These are phyloP conservation scores for Nemania abortiva DNA, from an alignment of 2,329 filamentous ascomycete genomes.

Conservation along the genomic window DNA sequence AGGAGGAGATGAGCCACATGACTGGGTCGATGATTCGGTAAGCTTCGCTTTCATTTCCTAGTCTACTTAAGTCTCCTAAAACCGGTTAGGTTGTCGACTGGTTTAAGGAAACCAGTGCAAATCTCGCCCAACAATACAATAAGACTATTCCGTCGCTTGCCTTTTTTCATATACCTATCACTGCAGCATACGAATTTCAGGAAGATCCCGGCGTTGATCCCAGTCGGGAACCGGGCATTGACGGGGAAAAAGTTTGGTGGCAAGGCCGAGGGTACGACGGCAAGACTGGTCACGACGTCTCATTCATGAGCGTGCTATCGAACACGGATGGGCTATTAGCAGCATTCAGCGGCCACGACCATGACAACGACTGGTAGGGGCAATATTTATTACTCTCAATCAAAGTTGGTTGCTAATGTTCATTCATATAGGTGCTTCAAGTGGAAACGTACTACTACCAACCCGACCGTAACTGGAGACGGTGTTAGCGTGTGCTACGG, in stretches of 20 bases:
- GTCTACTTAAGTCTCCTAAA: not conserved
- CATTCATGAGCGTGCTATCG: not conserved
- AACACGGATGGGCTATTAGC: not conserved
- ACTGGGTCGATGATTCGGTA: constrained; percentile 6
- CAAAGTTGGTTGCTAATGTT: too few species aligned
- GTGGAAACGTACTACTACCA: not conserved
- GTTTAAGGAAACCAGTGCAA: not conserved
- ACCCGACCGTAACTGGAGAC: not conserved
- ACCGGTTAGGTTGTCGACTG: not conserved
- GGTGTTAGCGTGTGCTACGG: constrained; percentile 2
- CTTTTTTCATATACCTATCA: constrained; percentile 5
- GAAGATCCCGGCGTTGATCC: constrained; percentile 1
- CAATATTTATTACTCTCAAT: not conserved
- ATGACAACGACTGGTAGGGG: constrained; percentile 4
- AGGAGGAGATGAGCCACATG: constrained; percentile 7
- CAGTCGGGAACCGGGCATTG: not conserved
- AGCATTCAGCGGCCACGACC: constrained; percentile 1
- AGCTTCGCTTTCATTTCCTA: not conserved
- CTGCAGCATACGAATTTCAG: constrained; percentile 1
- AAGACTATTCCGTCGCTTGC: constrained; percentile 4
- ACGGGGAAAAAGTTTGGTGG: constrained; percentile 3
- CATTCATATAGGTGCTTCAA: too few species aligned
- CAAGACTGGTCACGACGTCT: constrained; percentile 1
- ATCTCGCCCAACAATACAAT: constrained; percentile 4
- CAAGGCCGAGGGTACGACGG: constrained; percentile 1